phyloP scores from a whole-genome alignment of 2,329 filamentous ascomycete genomes.

The Pyricularia sp. region DNA sequence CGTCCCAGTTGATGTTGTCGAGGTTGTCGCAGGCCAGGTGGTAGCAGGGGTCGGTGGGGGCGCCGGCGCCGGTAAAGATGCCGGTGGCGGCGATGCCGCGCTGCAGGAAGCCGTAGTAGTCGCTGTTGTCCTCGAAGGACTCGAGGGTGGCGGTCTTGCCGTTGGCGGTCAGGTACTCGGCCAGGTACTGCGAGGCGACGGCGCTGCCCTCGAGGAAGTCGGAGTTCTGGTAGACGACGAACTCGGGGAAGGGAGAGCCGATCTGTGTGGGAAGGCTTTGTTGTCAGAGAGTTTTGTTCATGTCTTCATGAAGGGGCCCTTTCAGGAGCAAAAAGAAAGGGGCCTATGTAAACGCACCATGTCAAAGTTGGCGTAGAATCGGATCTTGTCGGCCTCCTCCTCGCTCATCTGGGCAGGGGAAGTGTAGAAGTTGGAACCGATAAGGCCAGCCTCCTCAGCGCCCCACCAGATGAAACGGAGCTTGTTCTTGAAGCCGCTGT shows the following conservation, averaged over 20 bases:
- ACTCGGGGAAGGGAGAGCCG: conserved; percentile 38
- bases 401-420: conserved; percentile 32
- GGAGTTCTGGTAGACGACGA: conserved; percentile 39
- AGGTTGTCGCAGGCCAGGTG: conserved; percentile 31
- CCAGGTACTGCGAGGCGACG: conserved; percentile 38
- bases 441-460: conserved; percentile 39
- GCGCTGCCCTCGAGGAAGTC: conserved; percentile 7
- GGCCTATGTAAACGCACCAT: conserved; percentile 25
- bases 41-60: conserved; percentile 32
- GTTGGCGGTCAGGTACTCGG: conserved; percentile 53
- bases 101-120: conserved; percentile 48
- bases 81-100: conserved; percentile 38
- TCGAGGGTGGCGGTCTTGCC: conserved; percentile 50
- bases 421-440: conserved; percentile 38
- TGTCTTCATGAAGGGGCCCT: no score
- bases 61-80: conserved; percentile 49
- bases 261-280: conserved; percentile 22
- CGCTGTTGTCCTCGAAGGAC: conserved; percentile 36
- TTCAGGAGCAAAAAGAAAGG: no score
- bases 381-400: conserved; percentile 31
- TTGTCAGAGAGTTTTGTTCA: conserved; percentile 22
- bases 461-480: conserved; percentile 51
- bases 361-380: conserved; percentile 43
- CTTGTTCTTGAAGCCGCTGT: conserved; percentile 35
- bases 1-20: conserved; percentile 37